Conservation (phyloP, 2,329 filamentous ascomycete species). For the Penicillium hesseltinei region DNA sequence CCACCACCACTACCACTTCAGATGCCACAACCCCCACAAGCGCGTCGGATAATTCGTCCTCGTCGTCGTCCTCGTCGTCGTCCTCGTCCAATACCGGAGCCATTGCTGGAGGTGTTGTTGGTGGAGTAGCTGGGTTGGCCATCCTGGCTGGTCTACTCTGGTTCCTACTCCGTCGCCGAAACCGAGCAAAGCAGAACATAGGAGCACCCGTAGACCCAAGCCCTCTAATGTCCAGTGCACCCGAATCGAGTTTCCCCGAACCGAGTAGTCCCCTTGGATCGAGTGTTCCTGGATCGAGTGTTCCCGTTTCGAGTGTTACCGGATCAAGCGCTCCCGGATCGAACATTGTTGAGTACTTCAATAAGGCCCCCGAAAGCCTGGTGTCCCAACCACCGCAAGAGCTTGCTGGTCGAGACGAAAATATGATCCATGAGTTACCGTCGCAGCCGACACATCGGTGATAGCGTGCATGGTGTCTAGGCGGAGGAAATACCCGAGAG, state of each 20-base stretch:
- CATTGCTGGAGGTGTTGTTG: slow-evolving; percentile 18
- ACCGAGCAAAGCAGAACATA: background rate
- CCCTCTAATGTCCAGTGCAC: slow-evolving; percentile 1
- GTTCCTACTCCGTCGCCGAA: slow-evolving; percentile 16
- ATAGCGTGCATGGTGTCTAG: background rate
- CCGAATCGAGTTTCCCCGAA: background rate
- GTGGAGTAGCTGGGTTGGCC: slow-evolving; percentile 17
- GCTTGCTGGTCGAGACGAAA: background rate
- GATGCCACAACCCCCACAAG: background rate
- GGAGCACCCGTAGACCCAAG: background rate
- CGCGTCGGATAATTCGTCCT: background rate
- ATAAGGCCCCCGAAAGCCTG: background rate
- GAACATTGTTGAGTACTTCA: background rate
- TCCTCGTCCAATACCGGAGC: slow-evolving; percentile 5
- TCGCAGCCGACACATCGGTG: background rate
- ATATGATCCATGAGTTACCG: background rate
- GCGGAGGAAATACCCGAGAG: background rate
- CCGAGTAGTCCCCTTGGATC: no score
- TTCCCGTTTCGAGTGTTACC: background rate
- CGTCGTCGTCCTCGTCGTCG: background rate
- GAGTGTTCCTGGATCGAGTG: background rate
- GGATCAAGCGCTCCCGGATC: background rate
- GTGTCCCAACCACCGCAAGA: background rate
- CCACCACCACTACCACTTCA: background rate
- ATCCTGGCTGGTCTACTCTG: slow-evolving; percentile 14